These are phyloP conservation scores for Prunus dulcis DNA, from an alignment of 306 rosid genomes.

Conservation along the genomic window DNA sequence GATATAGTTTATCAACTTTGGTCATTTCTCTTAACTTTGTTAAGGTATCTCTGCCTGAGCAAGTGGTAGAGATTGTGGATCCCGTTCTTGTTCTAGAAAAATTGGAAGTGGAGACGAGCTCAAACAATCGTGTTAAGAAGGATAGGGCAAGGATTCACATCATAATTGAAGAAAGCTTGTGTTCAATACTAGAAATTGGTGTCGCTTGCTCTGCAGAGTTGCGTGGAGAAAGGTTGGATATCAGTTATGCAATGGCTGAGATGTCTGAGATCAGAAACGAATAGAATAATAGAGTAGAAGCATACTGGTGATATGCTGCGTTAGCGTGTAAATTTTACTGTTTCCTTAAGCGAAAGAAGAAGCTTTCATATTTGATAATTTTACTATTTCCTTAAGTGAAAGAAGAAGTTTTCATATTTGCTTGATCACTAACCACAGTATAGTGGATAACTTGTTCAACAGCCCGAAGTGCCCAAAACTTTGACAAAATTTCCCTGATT, in stretches of 20 bases:
- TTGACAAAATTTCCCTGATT: not conserved
- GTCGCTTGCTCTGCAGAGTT: not conserved
- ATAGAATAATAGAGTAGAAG: not conserved
- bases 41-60: not conserved
- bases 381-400: not conserved
- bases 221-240: not conserved
- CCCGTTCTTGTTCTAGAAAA: not conserved
- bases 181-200: not conserved
- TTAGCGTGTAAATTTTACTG: not conserved
- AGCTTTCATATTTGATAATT: too few relatives aligned
- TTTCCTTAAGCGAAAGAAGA: not conserved
- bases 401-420: not conserved
- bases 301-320: not conserved
- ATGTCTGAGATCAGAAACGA: not conserved
- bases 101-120: not conserved
- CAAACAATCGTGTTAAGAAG: not conserved
- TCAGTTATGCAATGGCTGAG: not conserved
- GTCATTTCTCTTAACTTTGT: not conserved
- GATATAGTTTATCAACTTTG: not conserved
- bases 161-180: not conserved
- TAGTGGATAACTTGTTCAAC: not conserved
- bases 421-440: not conserved
- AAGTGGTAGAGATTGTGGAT: not conserved
- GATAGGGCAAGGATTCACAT: not conserved
- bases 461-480: too few relatives aligned